These are phyloP conservation scores for Paxillus ammoniavirescens DNA, from an alignment of 768 basidiomycete species.

Conservation along the genomic window DNA sequence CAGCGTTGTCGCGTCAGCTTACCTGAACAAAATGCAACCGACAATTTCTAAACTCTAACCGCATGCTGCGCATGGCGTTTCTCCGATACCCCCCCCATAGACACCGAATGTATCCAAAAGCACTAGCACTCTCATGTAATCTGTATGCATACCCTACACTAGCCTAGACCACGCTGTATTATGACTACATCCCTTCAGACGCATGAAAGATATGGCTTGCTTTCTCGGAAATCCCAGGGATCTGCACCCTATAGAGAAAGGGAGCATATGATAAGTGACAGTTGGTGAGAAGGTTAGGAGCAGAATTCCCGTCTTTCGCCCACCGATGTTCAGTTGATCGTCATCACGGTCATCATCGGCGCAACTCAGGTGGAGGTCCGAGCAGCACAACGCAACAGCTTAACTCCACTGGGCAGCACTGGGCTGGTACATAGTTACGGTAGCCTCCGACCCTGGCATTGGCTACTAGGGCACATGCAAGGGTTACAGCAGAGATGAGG, in stretches of 20 bases:
- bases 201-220: slow-evolving; percentile 3
- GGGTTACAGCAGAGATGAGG: no score
- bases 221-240: not conserved
- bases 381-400: not conserved
- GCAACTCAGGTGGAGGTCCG: not conserved
- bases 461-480: no score
- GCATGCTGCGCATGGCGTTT: slow-evolving; percentile 3
- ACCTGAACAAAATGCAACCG: slow-evolving; percentile 76
- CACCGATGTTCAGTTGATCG: not conserved
- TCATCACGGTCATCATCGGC: not conserved
- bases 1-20: slow-evolving; percentile 61
- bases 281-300: slow-evolving; percentile 1
- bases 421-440: no score
- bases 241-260: not conserved
- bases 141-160: slow-evolving; percentile 18
- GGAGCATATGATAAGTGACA: no score
- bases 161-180: slow-evolving; percentile 23
- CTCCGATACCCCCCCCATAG: slow-evolving; percentile 11
- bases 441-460: no score
- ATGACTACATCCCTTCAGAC: slow-evolving; percentile 4
- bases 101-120: slow-evolving; percentile 21
- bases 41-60: slow-evolving; percentile 43
- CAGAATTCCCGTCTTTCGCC: not conserved
- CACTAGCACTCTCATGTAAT: slow-evolving; percentile 11
- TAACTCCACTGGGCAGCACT: not conserved